Base-by-base conservation (phyloP, 73 alveolate genomes). In the Stentor roeselii region DNA sequence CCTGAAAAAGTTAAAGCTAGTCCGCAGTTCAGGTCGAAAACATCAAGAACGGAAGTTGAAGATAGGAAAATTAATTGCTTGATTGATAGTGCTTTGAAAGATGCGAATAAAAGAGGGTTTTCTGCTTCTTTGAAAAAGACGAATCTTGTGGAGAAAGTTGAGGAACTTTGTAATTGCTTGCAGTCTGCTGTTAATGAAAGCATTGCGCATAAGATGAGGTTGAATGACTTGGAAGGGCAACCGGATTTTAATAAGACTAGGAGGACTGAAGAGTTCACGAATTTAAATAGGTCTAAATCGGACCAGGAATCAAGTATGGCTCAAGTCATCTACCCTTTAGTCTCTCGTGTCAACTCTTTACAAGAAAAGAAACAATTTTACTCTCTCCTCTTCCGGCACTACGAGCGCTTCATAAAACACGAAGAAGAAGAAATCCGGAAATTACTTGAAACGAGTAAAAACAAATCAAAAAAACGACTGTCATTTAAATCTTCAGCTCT, bases 341-440 rank as follows among this genome's bases (percentile, higher is more conserved):
- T 50, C 6, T 50, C 30, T 21, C 67, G 67, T 11, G 67, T 50
- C 6, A 6, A 50, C 30, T 11, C 30, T 50, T 21, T 50, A 11
- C 67, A 50, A 21, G 67, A 50, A 50, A 50, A 50, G 21, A 50
- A 50, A 50, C 67, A 50, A 21, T 50, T 50, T 50, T 50, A 50
- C 21, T 50, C 67, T 50, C 21, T 50, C 30, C 21, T 50, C 30
- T 50, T 11, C 21, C 6, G 67, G 67, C 67, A 50, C 21, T 50
- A 50, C 21, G 67, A 50, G 21, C 67, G 67, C 6, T 50, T 50
- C 21, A 11, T 50, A 21, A 50, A 21, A 21, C 67, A 50, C 21
- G 67, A 50, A 50, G 67, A 50, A 50, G 67, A 50, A 50, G 67
- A 50, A 50, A 50, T 50, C 67, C 67, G 67, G 21, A 50, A 50